Percentiles rank a stretch among this genome's conserved stretches.
Evolutionary conservation across 345 rosid species (phyloP).

Genomic region (Eucalyptus virginea): DNA sequence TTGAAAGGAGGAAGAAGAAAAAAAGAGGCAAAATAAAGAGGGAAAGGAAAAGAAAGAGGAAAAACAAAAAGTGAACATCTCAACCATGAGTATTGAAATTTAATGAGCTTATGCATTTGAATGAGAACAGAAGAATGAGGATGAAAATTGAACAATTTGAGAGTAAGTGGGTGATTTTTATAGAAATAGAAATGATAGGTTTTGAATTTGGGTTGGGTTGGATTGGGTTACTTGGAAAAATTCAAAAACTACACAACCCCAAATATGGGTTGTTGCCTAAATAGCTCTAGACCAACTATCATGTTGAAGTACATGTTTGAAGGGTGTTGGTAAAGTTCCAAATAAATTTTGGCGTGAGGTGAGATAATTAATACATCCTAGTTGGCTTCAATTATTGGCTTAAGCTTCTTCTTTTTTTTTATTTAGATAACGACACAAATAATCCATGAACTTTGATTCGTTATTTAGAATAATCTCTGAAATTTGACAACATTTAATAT

Average conservation of each 20-base stretch:
- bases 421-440: not conserved
- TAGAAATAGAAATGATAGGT: not conserved
- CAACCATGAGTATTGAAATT: not conserved
- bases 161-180: not conserved
- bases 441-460: not conserved
- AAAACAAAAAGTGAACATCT: not conserved
- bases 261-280: not conserved
- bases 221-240: not conserved
- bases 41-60: not conserved
- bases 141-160: not conserved
- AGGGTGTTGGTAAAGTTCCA: not conserved
- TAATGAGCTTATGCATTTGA: not conserved
- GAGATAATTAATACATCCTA: not conserved
- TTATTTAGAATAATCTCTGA: not conserved
- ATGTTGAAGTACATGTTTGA: not conserved
- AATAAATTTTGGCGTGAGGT: not conserved
- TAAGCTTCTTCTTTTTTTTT: accelerated
- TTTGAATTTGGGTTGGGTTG: not conserved
- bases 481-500: no score
- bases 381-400: not conserved
- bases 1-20: not conserved
- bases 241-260: not conserved
- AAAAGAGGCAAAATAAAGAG: not conserved
- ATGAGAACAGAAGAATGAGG: not conserved
- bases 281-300: not conserved